Evolutionary conservation across 2,329 filamentous ascomycete genomes (phyloP).

Genomic region (Neocucurbitaria cava): DNA sequence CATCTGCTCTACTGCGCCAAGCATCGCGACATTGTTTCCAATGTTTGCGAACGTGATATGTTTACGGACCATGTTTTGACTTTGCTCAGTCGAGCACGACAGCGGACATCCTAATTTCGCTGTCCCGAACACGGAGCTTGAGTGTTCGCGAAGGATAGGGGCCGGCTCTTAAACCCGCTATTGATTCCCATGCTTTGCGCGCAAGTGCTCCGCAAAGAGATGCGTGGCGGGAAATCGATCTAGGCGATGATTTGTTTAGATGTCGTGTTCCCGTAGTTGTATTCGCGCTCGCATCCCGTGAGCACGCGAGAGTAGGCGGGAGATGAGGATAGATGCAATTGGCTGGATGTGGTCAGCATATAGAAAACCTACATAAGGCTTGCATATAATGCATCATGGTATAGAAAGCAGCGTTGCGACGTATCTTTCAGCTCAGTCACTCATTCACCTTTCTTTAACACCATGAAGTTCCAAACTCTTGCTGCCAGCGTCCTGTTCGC

Average conservation of each 20-base stretch:
- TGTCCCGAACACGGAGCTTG: not conserved
- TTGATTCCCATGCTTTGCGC: not conserved
- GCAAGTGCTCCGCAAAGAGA: not conserved
- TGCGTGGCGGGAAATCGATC: not conserved
- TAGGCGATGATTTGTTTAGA: not conserved
- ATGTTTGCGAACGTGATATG: constrained; percentile 25
- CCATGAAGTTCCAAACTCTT: constrained; percentile 29
- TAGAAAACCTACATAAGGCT: constrained; percentile 4
- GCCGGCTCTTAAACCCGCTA: too few relatives aligned
- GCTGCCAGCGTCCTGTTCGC: constrained; percentile 27
- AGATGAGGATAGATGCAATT: constrained; percentile 4
- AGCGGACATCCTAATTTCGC: constrained; percentile 13
- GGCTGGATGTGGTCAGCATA: not conserved
- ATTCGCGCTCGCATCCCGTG: not conserved
- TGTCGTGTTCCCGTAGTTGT: not conserved
- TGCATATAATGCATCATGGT: not conserved
- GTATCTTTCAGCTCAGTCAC: constrained; percentile 4
- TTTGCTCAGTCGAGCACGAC: not conserved
- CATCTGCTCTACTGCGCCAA: constrained; percentile 28
- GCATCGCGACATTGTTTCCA: constrained; percentile 36
- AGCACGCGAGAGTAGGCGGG: not conserved
- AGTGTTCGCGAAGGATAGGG: not conserved
- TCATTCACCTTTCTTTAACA: constrained; percentile 13
- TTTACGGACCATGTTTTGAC: not conserved
- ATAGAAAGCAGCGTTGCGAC: not conserved